Conservation (phyloP, 1,284 basidiomycete species). For the Athelia psychrophila region DNA sequence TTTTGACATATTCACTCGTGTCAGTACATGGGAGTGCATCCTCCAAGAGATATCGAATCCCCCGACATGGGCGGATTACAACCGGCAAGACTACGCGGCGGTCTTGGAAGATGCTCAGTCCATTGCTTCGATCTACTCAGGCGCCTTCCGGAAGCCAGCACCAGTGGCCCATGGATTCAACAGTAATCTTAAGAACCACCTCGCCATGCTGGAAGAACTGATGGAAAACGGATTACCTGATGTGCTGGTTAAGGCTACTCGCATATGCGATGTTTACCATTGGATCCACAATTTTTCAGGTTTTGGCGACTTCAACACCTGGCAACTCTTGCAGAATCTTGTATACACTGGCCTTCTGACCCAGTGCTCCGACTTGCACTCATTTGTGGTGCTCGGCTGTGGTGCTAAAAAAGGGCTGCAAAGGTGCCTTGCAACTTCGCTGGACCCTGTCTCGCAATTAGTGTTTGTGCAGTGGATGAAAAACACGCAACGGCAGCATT, state of each 20-base stretch:
- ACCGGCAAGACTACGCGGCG: constrained; percentile 40
- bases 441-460: constrained; percentile 36
- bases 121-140: constrained; percentile 50
- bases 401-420: constrained; percentile 54
- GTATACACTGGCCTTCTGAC: constrained; percentile 53
- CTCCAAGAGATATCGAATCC: constrained; percentile 44
- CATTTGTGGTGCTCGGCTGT: constrained; percentile 55
- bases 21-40: constrained; percentile 61
- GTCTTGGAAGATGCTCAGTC: constrained; percentile 41
- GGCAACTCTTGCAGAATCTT: constrained; percentile 54
- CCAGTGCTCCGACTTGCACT: constrained; percentile 50
- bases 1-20: constrained; percentile 58
- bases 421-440: constrained; percentile 27
- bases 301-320: constrained; percentile 60
- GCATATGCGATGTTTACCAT: constrained; percentile 53
- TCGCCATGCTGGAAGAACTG: constrained; percentile 51
- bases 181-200: constrained; percentile 49
- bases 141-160: constrained; percentile 65
- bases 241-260: constrained; percentile 37
- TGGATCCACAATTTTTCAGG: constrained; percentile 52
- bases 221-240: constrained; percentile 46
- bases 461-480: constrained; percentile 58
- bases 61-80: constrained; percentile 47
- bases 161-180: constrained; percentile 39
- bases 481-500: constrained; percentile 49